A percentile compares a stretch with the other conserved stretches of the same genome.
These are phyloP conservation scores for Avena insularis DNA, from an alignment of 176 grass and related monocot genomes.

Conservation along the genomic window DNA sequence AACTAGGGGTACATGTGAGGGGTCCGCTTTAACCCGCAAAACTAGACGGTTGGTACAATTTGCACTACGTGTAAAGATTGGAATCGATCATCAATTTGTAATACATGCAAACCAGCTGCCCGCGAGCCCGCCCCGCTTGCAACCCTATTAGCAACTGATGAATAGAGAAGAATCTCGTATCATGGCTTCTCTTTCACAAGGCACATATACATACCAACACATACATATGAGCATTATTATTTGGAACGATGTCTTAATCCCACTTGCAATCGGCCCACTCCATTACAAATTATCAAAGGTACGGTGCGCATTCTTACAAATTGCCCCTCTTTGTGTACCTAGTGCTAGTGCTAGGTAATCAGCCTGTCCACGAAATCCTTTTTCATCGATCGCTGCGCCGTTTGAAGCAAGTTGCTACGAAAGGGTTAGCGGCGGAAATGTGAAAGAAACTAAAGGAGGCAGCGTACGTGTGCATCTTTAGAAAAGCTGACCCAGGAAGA, in stretches of 20 bases:
- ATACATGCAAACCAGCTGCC: too few species aligned
- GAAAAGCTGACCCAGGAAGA: background rate
- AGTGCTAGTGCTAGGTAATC: background rate
- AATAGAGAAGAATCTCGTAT: background rate
- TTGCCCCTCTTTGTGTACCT: background rate
- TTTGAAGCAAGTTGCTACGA: slow-evolving; percentile 4
- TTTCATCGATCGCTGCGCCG: background rate
- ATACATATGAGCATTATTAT: background rate
- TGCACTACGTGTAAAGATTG: too few species aligned
- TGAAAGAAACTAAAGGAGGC: background rate
- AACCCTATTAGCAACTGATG: too few species aligned
- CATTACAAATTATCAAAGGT: background rate
- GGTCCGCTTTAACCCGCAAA: too few species aligned
- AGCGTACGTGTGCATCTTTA: too few species aligned
- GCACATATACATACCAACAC: background rate
- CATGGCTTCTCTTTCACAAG: background rate
- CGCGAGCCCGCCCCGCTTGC: too few species aligned
- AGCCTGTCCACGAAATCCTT: background rate
- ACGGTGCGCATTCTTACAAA: background rate
- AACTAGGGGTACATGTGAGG: too few species aligned
- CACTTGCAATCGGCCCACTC: background rate
- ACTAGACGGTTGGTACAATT: too few species aligned
- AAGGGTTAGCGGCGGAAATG: slow-evolving; percentile 21
- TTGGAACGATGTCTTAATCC: background rate
- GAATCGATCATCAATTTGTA: too few species aligned